Conservation (phyloP, 1,284 basidiomycete genomes). For the Pseudozyma hubeiensis region DNA sequence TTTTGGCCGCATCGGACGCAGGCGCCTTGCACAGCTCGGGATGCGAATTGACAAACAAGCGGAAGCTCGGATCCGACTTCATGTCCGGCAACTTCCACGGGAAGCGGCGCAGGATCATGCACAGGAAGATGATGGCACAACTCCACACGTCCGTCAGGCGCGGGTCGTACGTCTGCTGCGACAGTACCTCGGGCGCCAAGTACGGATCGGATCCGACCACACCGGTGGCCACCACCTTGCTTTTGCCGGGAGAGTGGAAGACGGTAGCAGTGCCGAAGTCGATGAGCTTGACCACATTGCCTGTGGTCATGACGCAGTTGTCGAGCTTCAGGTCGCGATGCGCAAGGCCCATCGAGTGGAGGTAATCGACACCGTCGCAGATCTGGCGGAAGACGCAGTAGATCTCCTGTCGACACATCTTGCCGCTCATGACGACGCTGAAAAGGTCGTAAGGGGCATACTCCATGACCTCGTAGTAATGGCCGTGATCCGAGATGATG, state of each 20-base stretch:
- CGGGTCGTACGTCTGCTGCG: conserved; percentile 85
- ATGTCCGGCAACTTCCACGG: conserved; percentile 98
- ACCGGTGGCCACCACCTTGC: conserved; percentile 76
- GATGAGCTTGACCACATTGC: conserved; percentile 97
- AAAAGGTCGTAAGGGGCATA: conserved; percentile 99
- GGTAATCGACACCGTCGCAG: conserved; percentile 96
- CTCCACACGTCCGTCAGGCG: conserved; percentile 99
- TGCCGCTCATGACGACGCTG: conserved; percentile 98
- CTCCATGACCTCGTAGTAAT: conserved; percentile 89
- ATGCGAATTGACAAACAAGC: conserved; percentile 89
- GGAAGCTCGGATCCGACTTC: conserved; percentile 90
- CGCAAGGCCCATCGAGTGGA: conserved; percentile 95
- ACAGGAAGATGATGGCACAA: conserved; percentile 98
- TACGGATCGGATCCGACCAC: conserved; percentile 98
- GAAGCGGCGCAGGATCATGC: conserved; percentile 96
- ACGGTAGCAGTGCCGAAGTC: conserved; percentile 99
- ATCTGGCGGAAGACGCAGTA: conserved; percentile 99
- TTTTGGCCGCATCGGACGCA: conserved; percentile 20
- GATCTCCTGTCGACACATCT: conserved; percentile 97
- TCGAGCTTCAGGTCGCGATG: conserved; percentile 99
- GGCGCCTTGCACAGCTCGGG: conserved; percentile 77
- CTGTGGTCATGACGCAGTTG: conserved; percentile 97
- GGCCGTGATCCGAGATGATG: conserved; percentile 96
- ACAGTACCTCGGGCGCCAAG: conserved; percentile 95
- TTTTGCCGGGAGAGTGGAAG: conserved; percentile 91